phyloP scores from a whole-genome alignment of 768 basidiomycete species.

The Xerocomus spinulosus region DNA sequence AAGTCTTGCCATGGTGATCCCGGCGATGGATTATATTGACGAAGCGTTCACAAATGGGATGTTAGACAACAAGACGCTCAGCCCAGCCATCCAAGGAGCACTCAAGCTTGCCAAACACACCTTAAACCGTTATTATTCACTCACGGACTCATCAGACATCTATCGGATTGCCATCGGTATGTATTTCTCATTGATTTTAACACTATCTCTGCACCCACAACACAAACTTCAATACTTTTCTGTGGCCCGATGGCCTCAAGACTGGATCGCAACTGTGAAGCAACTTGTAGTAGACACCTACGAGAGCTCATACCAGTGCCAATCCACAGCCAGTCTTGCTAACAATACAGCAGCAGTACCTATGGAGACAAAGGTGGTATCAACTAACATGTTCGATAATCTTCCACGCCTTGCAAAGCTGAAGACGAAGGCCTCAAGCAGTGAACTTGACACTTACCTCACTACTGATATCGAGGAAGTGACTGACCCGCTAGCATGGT shows the following conservation, averaged over 20 bases:
- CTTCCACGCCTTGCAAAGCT: not conserved
- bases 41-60: no score
- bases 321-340: no score
- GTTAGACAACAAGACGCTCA: no score
- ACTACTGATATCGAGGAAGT: not conserved
- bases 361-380: not conserved
- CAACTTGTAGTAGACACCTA: not conserved
- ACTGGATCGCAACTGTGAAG: not conserved
- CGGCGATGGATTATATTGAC: no score
- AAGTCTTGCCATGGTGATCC: no score
- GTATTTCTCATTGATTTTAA: no score
- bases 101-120: no score
- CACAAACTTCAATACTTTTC: not conserved
- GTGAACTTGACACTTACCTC: not conserved
- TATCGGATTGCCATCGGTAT: no score
- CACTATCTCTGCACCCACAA: not conserved
- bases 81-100: no score
- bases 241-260: not conserved
- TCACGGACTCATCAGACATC: no score
- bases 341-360: no score
- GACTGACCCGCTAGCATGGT: not conserved
- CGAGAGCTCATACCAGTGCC: not conserved
- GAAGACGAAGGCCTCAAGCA: not conserved
- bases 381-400: not conserved
- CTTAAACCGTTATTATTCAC: no score